Evolutionary conservation across 345 rosid species (phyloP).

Genomic region (Eucalyptus erythrocorys): DNA sequence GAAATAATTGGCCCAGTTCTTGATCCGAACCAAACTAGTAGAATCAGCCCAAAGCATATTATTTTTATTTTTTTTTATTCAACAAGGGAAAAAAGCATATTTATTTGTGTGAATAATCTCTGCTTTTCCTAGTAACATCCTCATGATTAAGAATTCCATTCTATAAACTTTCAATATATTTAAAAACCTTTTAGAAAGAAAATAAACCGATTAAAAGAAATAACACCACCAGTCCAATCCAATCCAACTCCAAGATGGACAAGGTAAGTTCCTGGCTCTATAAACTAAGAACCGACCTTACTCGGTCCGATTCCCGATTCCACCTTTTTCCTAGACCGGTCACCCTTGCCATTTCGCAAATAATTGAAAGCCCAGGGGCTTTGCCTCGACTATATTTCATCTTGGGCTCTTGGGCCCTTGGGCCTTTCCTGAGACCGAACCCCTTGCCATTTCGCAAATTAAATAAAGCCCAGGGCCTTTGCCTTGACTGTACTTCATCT

Average conservation of each 20-base stretch:
- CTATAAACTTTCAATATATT: neutral
- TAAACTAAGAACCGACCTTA: neutral
- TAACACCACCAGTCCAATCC: neutral
- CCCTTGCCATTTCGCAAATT: neutral
- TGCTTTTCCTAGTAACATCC: neutral
- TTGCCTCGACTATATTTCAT: neutral
- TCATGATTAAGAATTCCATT: neutral
- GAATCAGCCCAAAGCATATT: neutral
- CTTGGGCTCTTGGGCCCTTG: neutral
- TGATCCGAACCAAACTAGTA: rapidly evolving
- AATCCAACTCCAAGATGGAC: neutral
- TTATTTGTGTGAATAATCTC: neutral
- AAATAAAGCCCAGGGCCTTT: neutral
- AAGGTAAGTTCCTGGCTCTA: neutral
- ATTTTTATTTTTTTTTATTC: neutral
- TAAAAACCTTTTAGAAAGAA: too few relatives aligned
- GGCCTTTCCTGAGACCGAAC: too few relatives aligned
- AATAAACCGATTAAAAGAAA: neutral
- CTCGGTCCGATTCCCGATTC: neutral
- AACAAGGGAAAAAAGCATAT: neutral
- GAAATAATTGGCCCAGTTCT: too few relatives aligned
- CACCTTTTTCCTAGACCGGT: neutral
- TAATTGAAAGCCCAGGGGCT: neutral
- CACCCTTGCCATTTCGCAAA: neutral
- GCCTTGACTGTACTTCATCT: neutral